These are phyloP conservation scores for Triglochin maritima DNA, from an alignment of 106 monocot species.

Conservation along the genomic window DNA sequence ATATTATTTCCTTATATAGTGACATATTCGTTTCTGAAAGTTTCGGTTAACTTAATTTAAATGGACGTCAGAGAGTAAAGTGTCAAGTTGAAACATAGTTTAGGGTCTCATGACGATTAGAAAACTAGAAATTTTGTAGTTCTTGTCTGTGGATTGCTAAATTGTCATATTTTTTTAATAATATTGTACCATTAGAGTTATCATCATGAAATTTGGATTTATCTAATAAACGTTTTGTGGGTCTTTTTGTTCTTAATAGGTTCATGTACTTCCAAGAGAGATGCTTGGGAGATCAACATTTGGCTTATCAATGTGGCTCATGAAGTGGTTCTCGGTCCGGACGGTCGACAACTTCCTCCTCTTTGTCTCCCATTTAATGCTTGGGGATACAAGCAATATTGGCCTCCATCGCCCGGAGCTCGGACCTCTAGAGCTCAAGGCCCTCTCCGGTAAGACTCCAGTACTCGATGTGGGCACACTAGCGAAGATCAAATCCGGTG, in stretches of 20 bases:
- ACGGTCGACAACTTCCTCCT: conserved; percentile 46
- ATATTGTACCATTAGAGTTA: too few relatives aligned
- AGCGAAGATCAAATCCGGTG: conserved; percentile 56
- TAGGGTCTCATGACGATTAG: too few relatives aligned
- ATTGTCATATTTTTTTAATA: too few relatives aligned
- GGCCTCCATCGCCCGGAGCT: conserved; percentile 46
- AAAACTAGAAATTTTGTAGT: too few relatives aligned
- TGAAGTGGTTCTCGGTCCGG: conserved; percentile 40
- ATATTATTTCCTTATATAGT: too few relatives aligned
- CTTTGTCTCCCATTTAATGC: conserved; percentile 27
- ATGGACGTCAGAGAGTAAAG: too few relatives aligned
- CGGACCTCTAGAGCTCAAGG: conserved; percentile 60
- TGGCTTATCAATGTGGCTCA: conserved; percentile 56
- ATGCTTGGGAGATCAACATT: conserved; percentile 68
- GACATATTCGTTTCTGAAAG: too few relatives aligned
- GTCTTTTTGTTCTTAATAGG: conserved; percentile 14
- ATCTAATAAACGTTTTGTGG: too few relatives aligned
- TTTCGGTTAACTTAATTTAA: too few relatives aligned
- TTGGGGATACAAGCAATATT: conserved; percentile 39
- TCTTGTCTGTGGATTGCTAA: too few relatives aligned
- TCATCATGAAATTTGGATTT: too few relatives aligned
- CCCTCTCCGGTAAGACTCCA: conserved; percentile 59
- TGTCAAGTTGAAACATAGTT: too few relatives aligned
- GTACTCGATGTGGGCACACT: conserved; percentile 78
- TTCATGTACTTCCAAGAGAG: conserved; percentile 65